A percentile compares a stretch with the other conserved stretches of the same genome.
Conservation (phyloP, 2,329 filamentous ascomycete genomes). For the Alternaria brassicicola region DNA sequence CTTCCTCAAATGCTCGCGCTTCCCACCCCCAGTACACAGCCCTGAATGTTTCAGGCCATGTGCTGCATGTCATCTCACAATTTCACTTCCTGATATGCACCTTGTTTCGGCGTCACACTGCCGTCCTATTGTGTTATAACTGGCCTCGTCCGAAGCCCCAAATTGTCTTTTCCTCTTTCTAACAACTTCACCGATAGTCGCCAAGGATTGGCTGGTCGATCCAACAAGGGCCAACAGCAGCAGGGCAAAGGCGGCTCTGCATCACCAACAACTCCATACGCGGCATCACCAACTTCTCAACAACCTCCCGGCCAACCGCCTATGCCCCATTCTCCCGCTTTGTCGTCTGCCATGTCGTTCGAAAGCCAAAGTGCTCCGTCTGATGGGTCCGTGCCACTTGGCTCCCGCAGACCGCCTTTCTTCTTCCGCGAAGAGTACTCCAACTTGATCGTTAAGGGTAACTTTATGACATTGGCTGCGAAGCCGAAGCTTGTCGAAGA, state of each 20-base stretch:
- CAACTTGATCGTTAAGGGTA: slow-evolving; percentile 91
- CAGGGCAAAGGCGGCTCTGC: slow-evolving; percentile 46
- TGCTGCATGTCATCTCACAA: slow-evolving; percentile 34
- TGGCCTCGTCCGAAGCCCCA: slow-evolving; percentile 8
- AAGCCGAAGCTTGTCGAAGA: slow-evolving; percentile 92
- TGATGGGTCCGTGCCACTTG: slow-evolving; percentile 43
- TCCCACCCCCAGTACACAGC: slow-evolving; percentile 26
- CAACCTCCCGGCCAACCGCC: slow-evolving; percentile 43
- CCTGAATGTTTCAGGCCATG: slow-evolving; percentile 40
- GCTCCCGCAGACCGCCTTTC: slow-evolving; percentile 71
- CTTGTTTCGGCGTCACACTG: slow-evolving; percentile 8
- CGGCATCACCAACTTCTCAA: slow-evolving; percentile 44
- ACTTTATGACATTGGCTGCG: slow-evolving; percentile 94
- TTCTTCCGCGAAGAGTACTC: slow-evolving; percentile 79
- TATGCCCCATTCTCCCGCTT: slow-evolving; percentile 44
- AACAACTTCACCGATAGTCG: slow-evolving; percentile 41
- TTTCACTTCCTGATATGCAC: slow-evolving; percentile 22
- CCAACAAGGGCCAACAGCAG: slow-evolving; percentile 48
- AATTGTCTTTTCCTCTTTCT: slow-evolving; percentile 24
- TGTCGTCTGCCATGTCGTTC: slow-evolving; percentile 64
- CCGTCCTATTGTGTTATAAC: slow-evolving; percentile 6
- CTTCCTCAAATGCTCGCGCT: slow-evolving; percentile 36
- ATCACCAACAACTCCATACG: slow-evolving; percentile 46
- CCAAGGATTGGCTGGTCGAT: slow-evolving; percentile 52
- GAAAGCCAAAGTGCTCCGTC: slow-evolving; percentile 61